Conservation (phyloP, 192 early-diverging fungal species). For the Phlyctochytrium arcticum region DNA sequence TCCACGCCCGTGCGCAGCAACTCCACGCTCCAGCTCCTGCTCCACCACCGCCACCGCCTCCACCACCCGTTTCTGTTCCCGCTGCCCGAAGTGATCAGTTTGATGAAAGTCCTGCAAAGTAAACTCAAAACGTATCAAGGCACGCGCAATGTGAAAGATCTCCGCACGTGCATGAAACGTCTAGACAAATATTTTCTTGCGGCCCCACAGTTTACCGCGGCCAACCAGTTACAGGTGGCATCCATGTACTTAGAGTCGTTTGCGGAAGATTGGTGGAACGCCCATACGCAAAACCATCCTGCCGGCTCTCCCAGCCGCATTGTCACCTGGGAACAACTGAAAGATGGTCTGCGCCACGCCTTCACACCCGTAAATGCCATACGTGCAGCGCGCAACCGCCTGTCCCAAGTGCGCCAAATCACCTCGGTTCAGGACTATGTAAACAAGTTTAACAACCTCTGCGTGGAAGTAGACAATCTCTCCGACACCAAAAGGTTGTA, state of each 20-base stretch:
- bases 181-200: not conserved
- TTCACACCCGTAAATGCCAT: not conserved
- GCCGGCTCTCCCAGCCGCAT: not conserved
- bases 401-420: not conserved
- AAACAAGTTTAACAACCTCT: not conserved
- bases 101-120: not conserved
- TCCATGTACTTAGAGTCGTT: not conserved
- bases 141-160: not conserved
- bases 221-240: not conserved
- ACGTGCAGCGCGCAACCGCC: not conserved
- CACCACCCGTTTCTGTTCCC: no score
- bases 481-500: not conserved
- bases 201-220: not conserved
- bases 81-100: no score
- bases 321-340: not conserved
- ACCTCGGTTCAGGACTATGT: not conserved
- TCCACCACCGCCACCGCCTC: no score
- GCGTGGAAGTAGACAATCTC: not conserved
- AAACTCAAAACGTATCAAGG: not conserved
- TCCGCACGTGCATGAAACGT: not conserved
- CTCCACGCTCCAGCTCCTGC: no score
- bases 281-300: not conserved
- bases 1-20: no score
- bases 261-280: not conserved
- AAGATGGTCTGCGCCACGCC: not conserved